Base-by-base conservation (phyloP, 2,329 filamentous ascomycete species). In the Calonectria hawksworthii region DNA sequence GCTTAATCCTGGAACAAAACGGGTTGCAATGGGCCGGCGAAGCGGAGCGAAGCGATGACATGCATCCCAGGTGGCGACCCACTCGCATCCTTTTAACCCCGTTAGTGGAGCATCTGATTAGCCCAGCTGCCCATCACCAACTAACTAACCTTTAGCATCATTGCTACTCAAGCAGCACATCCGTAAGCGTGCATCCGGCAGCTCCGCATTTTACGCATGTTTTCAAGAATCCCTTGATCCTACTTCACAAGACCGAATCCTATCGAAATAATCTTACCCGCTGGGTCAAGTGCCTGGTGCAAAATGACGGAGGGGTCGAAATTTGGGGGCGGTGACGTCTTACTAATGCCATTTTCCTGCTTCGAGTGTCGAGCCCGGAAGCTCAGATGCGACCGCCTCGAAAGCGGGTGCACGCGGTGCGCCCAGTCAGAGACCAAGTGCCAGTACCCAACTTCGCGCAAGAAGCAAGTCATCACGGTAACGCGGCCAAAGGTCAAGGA, bases 401-500 rank as follows among this genome's bases (percentile, higher is more conserved):
- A 65, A 38, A 81, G 81, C 3, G 71, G 38, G 5, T 84, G 83
- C 26, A 69, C 74, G 10, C 81, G 82, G 1, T 84, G 83, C 68
- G 56, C 69, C 11, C 76, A 75, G 30, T 72, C 79, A 0, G 72
- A 75, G 1, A 63, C 69, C 1, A 74, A 73, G 14, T 84, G 83
- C 23, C 73, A 77, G 16, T 84, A 83, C 75, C 82, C 81, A 13
- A 74, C 80, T 14, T 71, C 77, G 0, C 75, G 82, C 41, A 81
- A 82, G 68, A 64, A 75, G 38, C 78, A 77, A 11, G 75, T 80
- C 0, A 76, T 82, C 21, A 77, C 79, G 4, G 75, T 69, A 5
- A 79, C 79, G 13, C 71, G 81, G n/a, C 81, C 81, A 34, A 79
- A 73, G 14, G 77, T 84, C n/a, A 77, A 78, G 36, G 81, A 83